Percentiles rank a stretch among this genome's conserved stretches.
These are phyloP conservation scores for Heterobasidion annosum DNA, from an alignment of 1,284 basidiomycete species.

Conservation along the genomic window DNA sequence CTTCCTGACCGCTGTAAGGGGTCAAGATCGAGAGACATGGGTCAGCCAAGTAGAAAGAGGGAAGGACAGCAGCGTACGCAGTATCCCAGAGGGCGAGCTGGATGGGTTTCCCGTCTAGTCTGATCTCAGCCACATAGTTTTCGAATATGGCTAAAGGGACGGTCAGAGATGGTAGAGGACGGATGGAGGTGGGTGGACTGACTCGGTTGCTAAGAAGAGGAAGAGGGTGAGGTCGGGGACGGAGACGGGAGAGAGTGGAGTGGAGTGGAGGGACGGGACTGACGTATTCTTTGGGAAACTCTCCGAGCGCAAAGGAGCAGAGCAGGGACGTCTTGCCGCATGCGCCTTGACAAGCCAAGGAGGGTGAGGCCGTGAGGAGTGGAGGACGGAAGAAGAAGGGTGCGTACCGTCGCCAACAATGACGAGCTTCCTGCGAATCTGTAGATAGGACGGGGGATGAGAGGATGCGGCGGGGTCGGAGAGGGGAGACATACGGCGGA, in stretches of 20 bases:
- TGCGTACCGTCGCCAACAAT: slow-evolving; percentile 85
- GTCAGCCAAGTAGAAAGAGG: slow-evolving; percentile 1
- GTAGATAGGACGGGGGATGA: slow-evolving; percentile 6
- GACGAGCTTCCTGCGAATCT: slow-evolving; percentile 85
- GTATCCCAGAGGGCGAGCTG: slow-evolving; percentile 97
- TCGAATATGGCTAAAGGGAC: slow-evolving; percentile 75
- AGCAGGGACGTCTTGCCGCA: slow-evolving; percentile 81
- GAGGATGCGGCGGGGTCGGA: slow-evolving; percentile 6
- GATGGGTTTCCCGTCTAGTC: slow-evolving; percentile 93
- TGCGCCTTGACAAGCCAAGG: slow-evolving; percentile 41
- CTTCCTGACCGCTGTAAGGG: slow-evolving; percentile 76
- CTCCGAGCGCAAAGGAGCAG: slow-evolving; percentile 89
- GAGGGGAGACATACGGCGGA: slow-evolving; percentile 28
- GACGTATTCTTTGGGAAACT: slow-evolving; percentile 96
- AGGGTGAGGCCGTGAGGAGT: slow-evolving; percentile 12
- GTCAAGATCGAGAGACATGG: slow-evolving; percentile 7
- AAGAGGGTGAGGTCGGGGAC: slow-evolving; percentile 7
- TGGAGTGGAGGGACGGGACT: slow-evolving; percentile 4
- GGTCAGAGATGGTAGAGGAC: background rate
- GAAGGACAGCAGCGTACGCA: slow-evolving; percentile 50
- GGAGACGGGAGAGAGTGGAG: slow-evolving; percentile 1
- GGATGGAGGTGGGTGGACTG: slow-evolving; percentile 7
- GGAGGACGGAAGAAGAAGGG: slow-evolving; percentile 3
- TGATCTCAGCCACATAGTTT: slow-evolving; percentile 98
- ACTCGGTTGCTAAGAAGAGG: slow-evolving; percentile 23